These are phyloP conservation scores for Euphorbia lathyris DNA, from an alignment of 345 rosid species.

Conservation along the genomic window DNA sequence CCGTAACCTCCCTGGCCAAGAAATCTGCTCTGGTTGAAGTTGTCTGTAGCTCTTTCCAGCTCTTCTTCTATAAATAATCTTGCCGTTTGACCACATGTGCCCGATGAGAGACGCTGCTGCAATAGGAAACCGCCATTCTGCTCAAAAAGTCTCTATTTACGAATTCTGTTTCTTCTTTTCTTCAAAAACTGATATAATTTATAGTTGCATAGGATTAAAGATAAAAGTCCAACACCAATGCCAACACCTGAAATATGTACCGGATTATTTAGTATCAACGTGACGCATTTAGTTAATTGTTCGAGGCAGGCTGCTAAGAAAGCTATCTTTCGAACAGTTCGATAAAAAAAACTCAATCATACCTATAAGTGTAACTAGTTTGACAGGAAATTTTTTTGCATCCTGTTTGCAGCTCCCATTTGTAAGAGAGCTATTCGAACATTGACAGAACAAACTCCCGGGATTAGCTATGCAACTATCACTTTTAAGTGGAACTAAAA, in stretches of 20 bases:
- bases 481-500: too few relatives aligned
- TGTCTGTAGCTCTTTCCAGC: constrained; percentile 8
- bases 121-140: constrained; percentile 8
- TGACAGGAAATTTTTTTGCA: constrained; percentile 17
- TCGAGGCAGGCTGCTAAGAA: too few relatives aligned
- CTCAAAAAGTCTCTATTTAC: constrained; percentile 2
- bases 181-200: too few relatives aligned
- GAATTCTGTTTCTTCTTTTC: constrained; percentile 5
- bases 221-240: not conserved
- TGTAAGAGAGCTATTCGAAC: too few relatives aligned
- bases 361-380: constrained; percentile 10
- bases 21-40: constrained; percentile 8
- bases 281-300: not conserved
- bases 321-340: not conserved
- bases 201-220: not conserved
- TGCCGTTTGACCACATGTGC: not conserved
- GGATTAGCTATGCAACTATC: too few relatives aligned
- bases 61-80: constrained; percentile 1
- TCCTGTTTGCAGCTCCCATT: too few relatives aligned
- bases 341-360: too few relatives aligned
- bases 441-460: too few relatives aligned
- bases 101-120: not conserved
- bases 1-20: constrained; percentile 20
- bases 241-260: not conserved
- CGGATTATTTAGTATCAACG: not conserved